phyloP scores from a whole-genome alignment of 1,284 basidiomycete species.

The Mycena sp. region DNA sequence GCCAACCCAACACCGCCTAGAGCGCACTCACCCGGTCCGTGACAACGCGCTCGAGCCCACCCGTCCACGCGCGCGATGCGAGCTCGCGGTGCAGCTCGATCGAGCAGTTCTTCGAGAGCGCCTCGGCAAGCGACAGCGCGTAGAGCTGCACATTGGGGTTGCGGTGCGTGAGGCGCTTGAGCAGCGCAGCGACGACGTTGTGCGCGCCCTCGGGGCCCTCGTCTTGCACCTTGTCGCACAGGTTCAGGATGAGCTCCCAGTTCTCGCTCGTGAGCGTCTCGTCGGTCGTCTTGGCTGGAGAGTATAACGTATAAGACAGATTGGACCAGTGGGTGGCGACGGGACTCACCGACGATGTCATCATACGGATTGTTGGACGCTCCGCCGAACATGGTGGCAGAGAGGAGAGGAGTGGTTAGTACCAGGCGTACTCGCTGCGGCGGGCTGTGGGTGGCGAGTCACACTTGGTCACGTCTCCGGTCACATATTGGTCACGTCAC shows the following conservation, averaged over 20 bases:
- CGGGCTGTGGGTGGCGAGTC: not conserved
- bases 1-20: constrained; percentile 9
- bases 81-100: constrained; percentile 88
- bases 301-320: not conserved
- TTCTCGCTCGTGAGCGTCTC: constrained; percentile 95
- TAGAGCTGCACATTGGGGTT: constrained; percentile 98
- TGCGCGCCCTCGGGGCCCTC: constrained; percentile 85
- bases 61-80: constrained; percentile 90
- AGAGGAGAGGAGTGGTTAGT: no score
- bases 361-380: constrained; percentile 86
- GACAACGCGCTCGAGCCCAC: constrained; percentile 86
- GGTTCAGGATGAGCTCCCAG: constrained; percentile 94
- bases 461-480: not conserved
- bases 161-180: constrained; percentile 93
- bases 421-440: no score
- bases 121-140: constrained; percentile 87
- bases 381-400: constrained; percentile 69
- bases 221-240: constrained; percentile 96
- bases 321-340: not conserved
- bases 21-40: constrained; percentile 80
- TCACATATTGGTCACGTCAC: constrained; percentile 3
- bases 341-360: constrained; percentile 85
- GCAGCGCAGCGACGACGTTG: constrained; percentile 84
- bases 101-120: constrained; percentile 92
- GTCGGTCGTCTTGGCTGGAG: constrained; percentile 89